Percentiles rank a stretch among this genome's conserved stretches.
Evolutionary conservation across 192 early-diverging fungal genomes (phyloP).

Genomic region (Funneliformis geosporum): DNA sequence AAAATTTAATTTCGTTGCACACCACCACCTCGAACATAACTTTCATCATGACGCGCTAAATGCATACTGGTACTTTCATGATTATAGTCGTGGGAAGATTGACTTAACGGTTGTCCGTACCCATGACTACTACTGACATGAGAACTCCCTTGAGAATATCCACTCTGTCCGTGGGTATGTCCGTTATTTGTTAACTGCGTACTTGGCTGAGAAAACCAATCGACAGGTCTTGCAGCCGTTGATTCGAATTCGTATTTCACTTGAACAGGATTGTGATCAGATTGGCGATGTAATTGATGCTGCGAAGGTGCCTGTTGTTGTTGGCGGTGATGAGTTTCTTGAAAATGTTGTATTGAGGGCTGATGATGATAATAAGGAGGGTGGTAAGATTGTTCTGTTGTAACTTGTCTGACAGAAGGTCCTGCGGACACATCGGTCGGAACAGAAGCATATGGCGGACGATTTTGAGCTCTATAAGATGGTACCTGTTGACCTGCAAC

Average conservation of each 20-base stretch:
- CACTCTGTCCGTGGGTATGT: background rate
- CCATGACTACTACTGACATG: background rate
- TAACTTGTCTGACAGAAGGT: background rate
- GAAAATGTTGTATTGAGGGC: background rate
- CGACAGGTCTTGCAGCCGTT: background rate
- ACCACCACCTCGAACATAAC: background rate
- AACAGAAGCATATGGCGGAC: background rate
- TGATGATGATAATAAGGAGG: background rate
- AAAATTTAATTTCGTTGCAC: background rate
- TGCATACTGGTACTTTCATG: constrained; percentile 2
- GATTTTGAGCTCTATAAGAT: background rate
- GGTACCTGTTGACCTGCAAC: constrained; percentile 9
- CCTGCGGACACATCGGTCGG: background rate
- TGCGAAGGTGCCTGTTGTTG: background rate
- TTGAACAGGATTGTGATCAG: constrained; percentile 7
- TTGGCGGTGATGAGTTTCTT: background rate
- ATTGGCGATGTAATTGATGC: background rate
- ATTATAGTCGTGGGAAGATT: background rate
- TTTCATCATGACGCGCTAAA: constrained; percentile 4
- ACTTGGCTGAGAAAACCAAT: background rate
- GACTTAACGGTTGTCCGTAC: background rate
- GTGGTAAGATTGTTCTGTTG: background rate
- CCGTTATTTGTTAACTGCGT: background rate
- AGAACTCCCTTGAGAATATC: background rate
- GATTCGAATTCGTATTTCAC: background rate